Percentiles rank a stretch among this genome's conserved stretches.
phyloP scores from a whole-genome alignment of 2,329 filamentous ascomycete genomes.

The Peltaster fructicola region DNA sequence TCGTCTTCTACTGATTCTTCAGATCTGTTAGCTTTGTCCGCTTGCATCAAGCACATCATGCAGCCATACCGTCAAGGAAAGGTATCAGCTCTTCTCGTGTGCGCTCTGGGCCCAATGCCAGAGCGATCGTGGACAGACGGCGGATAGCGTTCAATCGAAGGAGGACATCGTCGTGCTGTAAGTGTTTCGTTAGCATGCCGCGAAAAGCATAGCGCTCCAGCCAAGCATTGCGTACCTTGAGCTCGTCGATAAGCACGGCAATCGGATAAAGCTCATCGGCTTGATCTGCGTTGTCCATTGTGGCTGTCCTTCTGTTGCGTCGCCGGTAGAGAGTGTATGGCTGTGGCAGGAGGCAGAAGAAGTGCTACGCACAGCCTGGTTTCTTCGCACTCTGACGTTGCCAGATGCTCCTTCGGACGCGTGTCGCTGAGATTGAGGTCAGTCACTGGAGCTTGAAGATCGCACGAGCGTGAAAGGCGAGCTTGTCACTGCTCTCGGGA shows the following conservation, averaged over 20 bases:
- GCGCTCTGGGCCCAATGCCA: conserved; percentile 86
- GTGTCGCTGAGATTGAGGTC: too few relatives aligned
- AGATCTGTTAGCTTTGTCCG: conserved; percentile 6
- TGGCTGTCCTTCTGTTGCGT: conserved; percentile 12
- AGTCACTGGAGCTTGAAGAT: too few relatives aligned
- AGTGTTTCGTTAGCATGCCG: conserved; percentile 2
- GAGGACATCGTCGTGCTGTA: conserved; percentile 90
- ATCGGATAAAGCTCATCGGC: conserved; percentile 99
- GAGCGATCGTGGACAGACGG: conserved; percentile 91
- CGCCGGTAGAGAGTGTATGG: too few relatives aligned
- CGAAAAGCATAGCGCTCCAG: neutral
- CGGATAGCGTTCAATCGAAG: conserved; percentile 97
- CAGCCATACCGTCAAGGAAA: conserved; percentile 79
- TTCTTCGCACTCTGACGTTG: too few relatives aligned
- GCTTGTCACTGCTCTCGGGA: too few relatives aligned
- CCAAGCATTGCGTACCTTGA: conserved; percentile 55
- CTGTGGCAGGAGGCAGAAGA: too few relatives aligned
- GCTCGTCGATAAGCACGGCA: conserved; percentile 97
- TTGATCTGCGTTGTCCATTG: conserved; percentile 81
- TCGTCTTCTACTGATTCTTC: conserved; percentile 97
- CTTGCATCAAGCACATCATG: conserved; percentile 9
- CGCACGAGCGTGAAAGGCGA: too few relatives aligned
- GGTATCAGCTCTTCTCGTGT: conserved; percentile 97
- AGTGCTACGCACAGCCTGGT: too few relatives aligned
- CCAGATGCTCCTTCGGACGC: too few relatives aligned